These are phyloP conservation scores for Trypanosoma theileri DNA, from an alignment of 208 protist species.

Conservation along the genomic window DNA sequence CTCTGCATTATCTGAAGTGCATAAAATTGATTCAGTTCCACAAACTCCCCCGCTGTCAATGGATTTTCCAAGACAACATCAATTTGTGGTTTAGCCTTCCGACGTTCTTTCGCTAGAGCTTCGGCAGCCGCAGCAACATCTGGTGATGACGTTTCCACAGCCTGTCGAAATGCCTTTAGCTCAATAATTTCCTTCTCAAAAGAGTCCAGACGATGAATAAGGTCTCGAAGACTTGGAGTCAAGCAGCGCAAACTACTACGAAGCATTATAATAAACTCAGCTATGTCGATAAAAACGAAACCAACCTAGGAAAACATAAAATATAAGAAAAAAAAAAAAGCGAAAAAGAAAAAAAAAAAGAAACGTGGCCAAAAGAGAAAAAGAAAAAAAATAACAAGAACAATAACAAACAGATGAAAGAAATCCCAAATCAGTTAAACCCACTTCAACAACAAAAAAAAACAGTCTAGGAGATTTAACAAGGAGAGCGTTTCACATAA, in stretches of 20 bases:
- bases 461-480: too few species aligned
- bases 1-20: slow-evolving; percentile 43
- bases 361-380: neutral
- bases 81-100: slow-evolving; percentile 29
- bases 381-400: neutral
- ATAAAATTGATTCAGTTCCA: slow-evolving; percentile 74
- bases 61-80: slow-evolving; percentile 40
- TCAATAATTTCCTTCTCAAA: slow-evolving; percentile 80
- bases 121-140: slow-evolving; percentile 50
- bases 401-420: too few species aligned
- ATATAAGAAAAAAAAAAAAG: slow-evolving; percentile 3
- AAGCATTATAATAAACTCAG: slow-evolving; percentile 13
- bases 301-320: neutral
- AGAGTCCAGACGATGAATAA: slow-evolving; percentile 60
- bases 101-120: slow-evolving; percentile 34
- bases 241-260: slow-evolving; percentile 7
- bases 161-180: slow-evolving; percentile 64
- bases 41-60: slow-evolving; percentile 66
- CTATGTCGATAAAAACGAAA: too few species aligned
- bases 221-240: slow-evolving; percentile 22
- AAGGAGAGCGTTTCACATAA: too few species aligned
- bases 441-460: too few species aligned
- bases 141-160: slow-evolving; percentile 55
- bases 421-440: too few species aligned
- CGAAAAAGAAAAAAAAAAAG: neutral